Evolutionary conservation across 805 yeast genomes (phyloP), one percentile per base, ranked within the genome.

Genomic region (Candida yuanshanica): DNA sequence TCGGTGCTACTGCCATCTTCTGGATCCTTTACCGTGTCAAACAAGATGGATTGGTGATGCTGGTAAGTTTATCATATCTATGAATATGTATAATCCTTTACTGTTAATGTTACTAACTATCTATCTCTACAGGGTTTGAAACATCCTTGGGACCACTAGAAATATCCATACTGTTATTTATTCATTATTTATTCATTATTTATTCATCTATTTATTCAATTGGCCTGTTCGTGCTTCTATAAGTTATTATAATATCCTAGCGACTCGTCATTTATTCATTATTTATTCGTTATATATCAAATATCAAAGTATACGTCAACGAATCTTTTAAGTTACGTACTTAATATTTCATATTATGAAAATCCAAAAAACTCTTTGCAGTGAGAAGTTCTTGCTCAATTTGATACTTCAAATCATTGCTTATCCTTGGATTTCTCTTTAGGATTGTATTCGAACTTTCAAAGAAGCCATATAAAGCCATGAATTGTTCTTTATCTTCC

Each of bases 1-100:
- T 87, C 33, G 95, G 95, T 10, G 95, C 91, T 31, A 73, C 89
- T 40, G 81, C 84, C 86, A 84, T 93, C 85, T 87, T 85, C 64
- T 87, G 91, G 85, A 74, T 87, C 47, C 72, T 87, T 57, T 86
- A 83, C 72, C 73, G 95, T 61, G 70, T 84, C 35, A 80, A 82
- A 65, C 80, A 83, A 59, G 91, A 80, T 53, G 80, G 79, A 50
- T 70, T 75, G 55, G 78, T 75, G 27, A 76, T 80, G 75, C 65
- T 72, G 48, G 83, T 53, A 38, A 37, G 59, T 22, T 21, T 37
- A 23, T 7, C 35, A 10, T 9, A 11, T 31, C 14, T 17, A 2
- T 12, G 10, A 18, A 4, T 5, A 7, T 27, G 37, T 38, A 36
- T 17, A 10, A 11, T 9, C 4, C n/a, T 22, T 22, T 7, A 16